A percentile compares a stretch with the other conserved stretches of the same genome.
Evolutionary conservation across 1,284 basidiomycete species (phyloP).

Genomic region (Trichosporon sp.): DNA sequence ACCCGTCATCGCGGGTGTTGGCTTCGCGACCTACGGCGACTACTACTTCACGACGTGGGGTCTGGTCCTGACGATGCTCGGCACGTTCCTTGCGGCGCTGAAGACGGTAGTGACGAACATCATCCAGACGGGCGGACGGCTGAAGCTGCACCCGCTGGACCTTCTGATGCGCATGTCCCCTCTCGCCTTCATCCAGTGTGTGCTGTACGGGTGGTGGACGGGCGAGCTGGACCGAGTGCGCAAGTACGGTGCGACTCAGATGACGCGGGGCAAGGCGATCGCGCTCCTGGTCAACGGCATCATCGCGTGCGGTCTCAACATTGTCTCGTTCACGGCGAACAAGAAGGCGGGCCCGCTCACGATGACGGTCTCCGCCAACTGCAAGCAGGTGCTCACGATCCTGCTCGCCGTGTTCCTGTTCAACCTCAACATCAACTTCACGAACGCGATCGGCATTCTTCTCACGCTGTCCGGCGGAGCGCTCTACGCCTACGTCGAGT

Average conservation of each 20-base stretch:
- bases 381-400: conserved; percentile 93
- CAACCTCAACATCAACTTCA: conserved; percentile 72
- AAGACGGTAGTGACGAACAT: conserved; percentile 89
- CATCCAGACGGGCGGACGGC: conserved; percentile 62
- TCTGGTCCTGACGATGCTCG: conserved; percentile 78
- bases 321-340: conserved; percentile 89
- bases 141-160: conserved; percentile 72
- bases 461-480: conserved; percentile 80
- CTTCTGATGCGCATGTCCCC: conserved; percentile 82
- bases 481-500: conserved; percentile 77
- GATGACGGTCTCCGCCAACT: conserved; percentile 58
- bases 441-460: conserved; percentile 76
- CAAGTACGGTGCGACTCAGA: conserved; percentile 61
- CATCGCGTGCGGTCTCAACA: conserved; percentile 86
- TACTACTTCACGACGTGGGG: conserved; percentile 83
- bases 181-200: conserved; percentile 82
- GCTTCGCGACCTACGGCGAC: conserved; percentile 90
- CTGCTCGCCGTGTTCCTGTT: conserved; percentile 81
- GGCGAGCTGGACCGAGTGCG: conserved; percentile 75
- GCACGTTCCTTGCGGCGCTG: conserved; percentile 82
- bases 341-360: conserved; percentile 71
- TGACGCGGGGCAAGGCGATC: conserved; percentile 61
- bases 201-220: conserved; percentile 70
- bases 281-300: conserved; percentile 74
- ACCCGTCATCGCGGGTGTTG: conserved; percentile 87